These are phyloP conservation scores for Cryphonectria radicalis DNA, from an alignment of 2,329 filamentous ascomycete genomes.

Conservation along the genomic window DNA sequence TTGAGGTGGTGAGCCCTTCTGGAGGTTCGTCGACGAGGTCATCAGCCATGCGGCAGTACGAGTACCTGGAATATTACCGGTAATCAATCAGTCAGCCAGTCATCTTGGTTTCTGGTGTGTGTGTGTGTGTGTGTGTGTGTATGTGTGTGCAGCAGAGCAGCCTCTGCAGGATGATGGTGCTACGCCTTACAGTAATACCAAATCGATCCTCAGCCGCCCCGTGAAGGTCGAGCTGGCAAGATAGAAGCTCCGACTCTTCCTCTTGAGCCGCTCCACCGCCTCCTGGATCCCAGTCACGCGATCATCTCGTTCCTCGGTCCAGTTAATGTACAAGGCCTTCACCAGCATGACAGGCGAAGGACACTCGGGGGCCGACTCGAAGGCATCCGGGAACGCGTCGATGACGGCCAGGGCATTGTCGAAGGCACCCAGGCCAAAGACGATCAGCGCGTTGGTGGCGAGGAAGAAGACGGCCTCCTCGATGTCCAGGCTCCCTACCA, in stretches of 20 bases:
- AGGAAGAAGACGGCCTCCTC: conserved; percentile 79
- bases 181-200: conserved; percentile 62
- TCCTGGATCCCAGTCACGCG: conserved; percentile 63
- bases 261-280: conserved; percentile 59
- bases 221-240: conserved; percentile 72
- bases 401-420: conserved; percentile 71
- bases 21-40: conserved; percentile 71
- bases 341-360: conserved; percentile 56
- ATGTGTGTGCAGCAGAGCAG: not conserved
- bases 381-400: conserved; percentile 63
- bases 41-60: conserved; percentile 74
- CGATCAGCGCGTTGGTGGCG: conserved; percentile 69
- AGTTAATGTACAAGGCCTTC: conserved; percentile 51
- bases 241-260: conserved; percentile 75
- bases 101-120: not conserved
- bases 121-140: too few relatives aligned
- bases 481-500: conserved; percentile 70
- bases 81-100: conserved; percentile 24
- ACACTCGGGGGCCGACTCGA: conserved; percentile 52
- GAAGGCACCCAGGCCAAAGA: conserved; percentile 70
- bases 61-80: conserved; percentile 54
- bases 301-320: conserved; percentile 57
- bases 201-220: conserved; percentile 68
- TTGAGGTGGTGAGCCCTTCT: conserved; percentile 53
- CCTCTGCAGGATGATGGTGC: too few relatives aligned